These are phyloP conservation scores for Yamadazyma atmosphaerica DNA, from an alignment of 1,139 yeast genomes.

Conservation along the genomic window DNA sequence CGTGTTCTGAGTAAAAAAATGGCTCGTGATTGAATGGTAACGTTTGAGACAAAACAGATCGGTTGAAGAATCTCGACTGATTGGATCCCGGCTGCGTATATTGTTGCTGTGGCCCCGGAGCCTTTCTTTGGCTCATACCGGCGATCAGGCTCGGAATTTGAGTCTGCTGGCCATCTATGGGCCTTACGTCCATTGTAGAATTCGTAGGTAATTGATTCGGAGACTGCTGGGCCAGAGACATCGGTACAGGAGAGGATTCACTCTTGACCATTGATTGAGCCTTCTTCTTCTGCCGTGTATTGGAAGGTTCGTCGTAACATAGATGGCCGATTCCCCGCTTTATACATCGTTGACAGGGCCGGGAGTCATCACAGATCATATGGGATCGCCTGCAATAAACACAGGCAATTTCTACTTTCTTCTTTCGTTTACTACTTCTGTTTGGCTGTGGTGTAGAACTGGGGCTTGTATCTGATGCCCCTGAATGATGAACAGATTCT, in stretches of 20 bases:
- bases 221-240: slow-evolving; percentile 1
- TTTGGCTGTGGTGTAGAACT: slow-evolving; percentile 7
- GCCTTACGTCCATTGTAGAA: neutral
- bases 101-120: slow-evolving; percentile 2
- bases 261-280: slow-evolving; percentile 28
- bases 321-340: slow-evolving; percentile 87
- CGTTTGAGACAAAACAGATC: slow-evolving; percentile 43
- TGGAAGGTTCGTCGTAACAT: slow-evolving; percentile 77
- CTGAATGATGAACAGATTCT: neutral
- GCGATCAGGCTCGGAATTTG: slow-evolving; percentile 2
- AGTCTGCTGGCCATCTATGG: neutral
- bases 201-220: slow-evolving; percentile 5
- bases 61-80: slow-evolving; percentile 16
- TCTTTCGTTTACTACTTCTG: slow-evolving; percentile 32
- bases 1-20: slow-evolving; percentile 84
- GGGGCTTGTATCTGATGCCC: neutral
- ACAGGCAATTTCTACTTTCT: slow-evolving; percentile 73
- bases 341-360: slow-evolving; percentile 88
- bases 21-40: slow-evolving; percentile 64
- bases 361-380: slow-evolving; percentile 84
- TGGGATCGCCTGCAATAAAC: slow-evolving; percentile 92
- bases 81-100: neutral
- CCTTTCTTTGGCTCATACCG: slow-evolving; percentile 3
- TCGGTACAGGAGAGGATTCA: slow-evolving; percentile 10
- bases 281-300: slow-evolving; percentile 42